Base-by-base conservation (phyloP, 2,329 filamentous ascomycete genomes). In the Neonectria coccinea region DNA sequence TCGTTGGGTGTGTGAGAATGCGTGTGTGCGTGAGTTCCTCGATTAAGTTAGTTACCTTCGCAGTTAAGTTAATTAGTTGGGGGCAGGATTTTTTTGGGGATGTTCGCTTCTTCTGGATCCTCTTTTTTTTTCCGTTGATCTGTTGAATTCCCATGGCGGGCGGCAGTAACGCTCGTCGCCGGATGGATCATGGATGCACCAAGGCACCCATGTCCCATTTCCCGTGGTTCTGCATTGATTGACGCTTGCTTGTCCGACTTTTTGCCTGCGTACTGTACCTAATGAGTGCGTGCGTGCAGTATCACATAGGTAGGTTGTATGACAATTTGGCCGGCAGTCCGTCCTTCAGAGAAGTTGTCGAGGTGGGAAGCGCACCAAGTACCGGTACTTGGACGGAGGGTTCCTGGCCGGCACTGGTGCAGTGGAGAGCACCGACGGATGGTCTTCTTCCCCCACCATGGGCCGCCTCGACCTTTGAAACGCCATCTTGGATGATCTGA, bases 81-180 rank as follows among this genome's bases (percentile, higher is more conserved):
- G 72, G 72, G 56, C 63, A 62, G 65, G 65, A 62, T 61, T 73
- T 74, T 68, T 74, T 75, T 75, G 73, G 73, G 73, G 73, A 73
- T 70, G 52, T 61, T 63, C 36, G 66, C 47, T 68, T 65, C 67
- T 51, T 53, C 66, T 61, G 71, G 71, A 60, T 67, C 70, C 71
- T 68, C 67, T 66, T 69, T 70, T 69, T 68, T 70, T 64, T 59
- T 65, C 71, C 63, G 72, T 72, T 73, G 71, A 74, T 71, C 71
- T 75, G 73, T 75, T 75, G 73, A 74, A 74, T 74, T 65, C 62
- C 52, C 56, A 58, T 56, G 52, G 44, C 20, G 18, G 33, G 47
- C 48, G 45, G 48, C 20, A 56, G 45, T 56, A 33, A 55, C 56
- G 39, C 50, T 51, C 39, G n/a, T 20, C 8, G 39, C 39, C 39